Percentiles rank a stretch among this genome's conserved stretches.
phyloP scores from a whole-genome alignment of 2,329 filamentous ascomycete species.

The Nemania sp. region DNA sequence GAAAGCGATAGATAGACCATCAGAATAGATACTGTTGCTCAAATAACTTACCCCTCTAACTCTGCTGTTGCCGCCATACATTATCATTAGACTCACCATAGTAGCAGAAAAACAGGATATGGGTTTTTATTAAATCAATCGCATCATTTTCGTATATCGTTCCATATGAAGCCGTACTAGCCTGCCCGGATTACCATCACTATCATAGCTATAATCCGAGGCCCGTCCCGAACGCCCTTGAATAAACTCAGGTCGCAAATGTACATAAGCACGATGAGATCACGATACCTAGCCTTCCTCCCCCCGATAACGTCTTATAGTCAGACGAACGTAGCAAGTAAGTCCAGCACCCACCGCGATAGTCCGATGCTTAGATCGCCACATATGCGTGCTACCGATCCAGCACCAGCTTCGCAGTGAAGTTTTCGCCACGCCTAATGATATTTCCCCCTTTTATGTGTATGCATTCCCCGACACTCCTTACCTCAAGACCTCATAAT shows the following conservation, averaged over 20 bases:
- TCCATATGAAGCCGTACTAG: neutral
- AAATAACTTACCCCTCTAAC: neutral
- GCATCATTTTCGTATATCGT: neutral
- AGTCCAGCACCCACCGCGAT: neutral
- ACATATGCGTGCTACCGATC: neutral
- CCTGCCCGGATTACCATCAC: neutral
- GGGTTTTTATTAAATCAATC: neutral
- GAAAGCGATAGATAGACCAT: neutral
- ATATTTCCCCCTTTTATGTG: too few relatives aligned
- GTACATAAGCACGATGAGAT: neutral
- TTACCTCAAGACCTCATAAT: too few relatives aligned
- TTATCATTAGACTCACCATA: neutral
- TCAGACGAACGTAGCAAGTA: neutral
- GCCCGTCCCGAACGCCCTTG: too few relatives aligned
- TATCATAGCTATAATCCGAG: neutral
- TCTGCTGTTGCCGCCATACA: neutral
- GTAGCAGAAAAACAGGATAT: neutral
- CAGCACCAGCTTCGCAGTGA: neutral
- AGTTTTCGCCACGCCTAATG: too few relatives aligned
- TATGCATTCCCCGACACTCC: too few relatives aligned
- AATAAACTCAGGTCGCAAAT: conserved; percentile 2
- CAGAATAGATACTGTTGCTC: neutral
- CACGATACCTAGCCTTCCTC: neutral
- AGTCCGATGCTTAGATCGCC: neutral
- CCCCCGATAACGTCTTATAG: neutral